Conservation (phyloP, 441 rosid species). For the Kokia cookei region DNA sequence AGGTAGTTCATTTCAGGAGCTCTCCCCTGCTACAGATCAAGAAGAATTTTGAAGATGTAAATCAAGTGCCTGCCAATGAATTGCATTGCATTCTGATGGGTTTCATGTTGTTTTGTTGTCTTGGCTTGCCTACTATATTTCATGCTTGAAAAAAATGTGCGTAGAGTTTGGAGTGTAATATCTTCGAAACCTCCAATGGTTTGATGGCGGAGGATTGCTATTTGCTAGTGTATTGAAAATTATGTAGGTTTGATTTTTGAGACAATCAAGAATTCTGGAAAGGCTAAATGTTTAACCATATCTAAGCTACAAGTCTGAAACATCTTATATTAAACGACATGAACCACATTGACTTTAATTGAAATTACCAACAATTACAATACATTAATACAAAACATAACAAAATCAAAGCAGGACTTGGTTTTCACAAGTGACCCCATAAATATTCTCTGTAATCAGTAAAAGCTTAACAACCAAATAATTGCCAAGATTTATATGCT, state of each 20-base stretch:
- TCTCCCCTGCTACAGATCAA: slow-evolving; percentile 29
- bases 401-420: slow-evolving; percentile 2
- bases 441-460: background rate
- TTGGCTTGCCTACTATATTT: background rate
- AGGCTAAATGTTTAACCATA: background rate
- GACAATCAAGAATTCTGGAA: background rate
- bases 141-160: background rate
- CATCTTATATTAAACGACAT: background rate
- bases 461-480: slow-evolving; percentile 7
- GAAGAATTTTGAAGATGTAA: slow-evolving; percentile 11
- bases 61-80: slow-evolving; percentile 6
- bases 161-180: background rate
- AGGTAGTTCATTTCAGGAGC: slow-evolving; percentile 23
- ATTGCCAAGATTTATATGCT: slow-evolving; percentile 19
- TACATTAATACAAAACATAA: background rate
- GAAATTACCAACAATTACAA: background rate
- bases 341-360: background rate
- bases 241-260: background rate
- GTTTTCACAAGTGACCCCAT: slow-evolving; percentile 1
- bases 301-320: background rate
- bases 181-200: background rate
- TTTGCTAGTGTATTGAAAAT: background rate
- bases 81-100: background rate
- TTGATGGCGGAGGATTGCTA: background rate
- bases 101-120: background rate